These are phyloP conservation scores for Actinomucor elegans DNA, from an alignment of 371 early-diverging fungal species.

Conservation along the genomic window DNA sequence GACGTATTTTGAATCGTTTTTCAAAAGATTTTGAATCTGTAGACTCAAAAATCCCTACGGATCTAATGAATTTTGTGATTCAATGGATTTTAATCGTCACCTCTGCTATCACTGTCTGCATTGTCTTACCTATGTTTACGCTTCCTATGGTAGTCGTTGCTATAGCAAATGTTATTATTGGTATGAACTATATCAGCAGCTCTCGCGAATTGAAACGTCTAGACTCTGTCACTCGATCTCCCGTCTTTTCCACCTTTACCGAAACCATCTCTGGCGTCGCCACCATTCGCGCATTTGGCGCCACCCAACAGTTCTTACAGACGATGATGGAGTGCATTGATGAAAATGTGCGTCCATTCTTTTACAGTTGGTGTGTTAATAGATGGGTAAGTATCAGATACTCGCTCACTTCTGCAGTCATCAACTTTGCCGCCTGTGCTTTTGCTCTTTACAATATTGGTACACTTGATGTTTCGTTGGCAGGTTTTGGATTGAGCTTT, in stretches of 20 bases:
- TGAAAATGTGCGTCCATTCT: conserved; percentile 71
- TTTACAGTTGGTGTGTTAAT: conserved; percentile 78
- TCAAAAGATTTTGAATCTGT: conserved; percentile 54
- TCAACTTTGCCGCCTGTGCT: conserved; percentile 66
- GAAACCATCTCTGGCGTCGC: conserved; percentile 67
- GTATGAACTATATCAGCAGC: conserved; percentile 59
- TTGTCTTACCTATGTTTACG: conserved; percentile 36
- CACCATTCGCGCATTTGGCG: conserved; percentile 75
- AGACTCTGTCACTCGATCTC: conserved; percentile 69
- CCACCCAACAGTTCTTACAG: conserved; percentile 54
- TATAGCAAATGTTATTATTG: conserved; percentile 43
- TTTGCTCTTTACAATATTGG: conserved; percentile 49
- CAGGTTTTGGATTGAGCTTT: conserved; percentile 79
- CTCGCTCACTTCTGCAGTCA: conserved; percentile 65
- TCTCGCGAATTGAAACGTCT: conserved; percentile 81
- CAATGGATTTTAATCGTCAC: conserved; percentile 54
- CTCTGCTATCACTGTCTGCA: conserved; percentile 32
- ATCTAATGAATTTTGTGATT: conserved; percentile 48
- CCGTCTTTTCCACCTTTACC: conserved; percentile 70
- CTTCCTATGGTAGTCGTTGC: conserved; percentile 62
- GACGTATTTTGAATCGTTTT: conserved; percentile 89
- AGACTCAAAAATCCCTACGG: conserved; percentile 40
- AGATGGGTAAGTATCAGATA: conserved; percentile 79
- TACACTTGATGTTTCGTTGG: conserved; percentile 72
- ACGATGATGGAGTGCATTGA: conserved; percentile 58